These are phyloP conservation scores for Gossypium australe DNA, from an alignment of 345 rosid species.

Conservation along the genomic window DNA sequence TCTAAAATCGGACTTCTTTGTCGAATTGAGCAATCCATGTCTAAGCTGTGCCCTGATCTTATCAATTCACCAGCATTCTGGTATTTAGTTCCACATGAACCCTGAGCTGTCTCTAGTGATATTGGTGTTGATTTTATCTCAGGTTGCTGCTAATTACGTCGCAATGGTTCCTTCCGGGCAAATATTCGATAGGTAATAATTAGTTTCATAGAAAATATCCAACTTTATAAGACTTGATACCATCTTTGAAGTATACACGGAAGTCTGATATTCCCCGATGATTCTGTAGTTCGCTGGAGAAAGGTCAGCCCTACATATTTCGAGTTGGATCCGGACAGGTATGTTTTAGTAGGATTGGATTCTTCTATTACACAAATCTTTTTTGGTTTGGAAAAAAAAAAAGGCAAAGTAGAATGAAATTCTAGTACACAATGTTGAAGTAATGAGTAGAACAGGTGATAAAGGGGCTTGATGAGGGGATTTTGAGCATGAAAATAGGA, in stretches of 20 bases:
- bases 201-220: neutral
- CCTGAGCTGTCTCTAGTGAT: neutral
- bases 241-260: neutral
- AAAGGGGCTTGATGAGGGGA: conserved; percentile 94
- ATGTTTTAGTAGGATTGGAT: neutral
- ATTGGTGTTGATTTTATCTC: neutral
- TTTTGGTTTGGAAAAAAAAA: too few species aligned
- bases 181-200: conserved; percentile 73
- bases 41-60: neutral
- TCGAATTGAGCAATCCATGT: neutral
- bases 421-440: neutral
- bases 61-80: neutral
- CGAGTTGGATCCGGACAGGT: conserved; percentile 97
- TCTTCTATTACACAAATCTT: too few species aligned
- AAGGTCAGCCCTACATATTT: conserved; percentile 69
- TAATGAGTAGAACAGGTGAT: conserved; percentile 58
- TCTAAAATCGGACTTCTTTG: neutral
- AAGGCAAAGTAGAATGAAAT: too few species aligned
- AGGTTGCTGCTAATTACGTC: conserved; percentile 95
- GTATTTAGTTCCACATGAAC: neutral
- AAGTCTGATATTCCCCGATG: conserved; percentile 2
- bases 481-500: conserved; percentile 80
- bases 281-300: conserved; percentile 77
- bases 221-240: neutral
- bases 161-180: conserved; percentile 98